Conservation (phyloP, 495 filamentous ascomycete genomes). For the Aspergillus cavernicola region DNA sequence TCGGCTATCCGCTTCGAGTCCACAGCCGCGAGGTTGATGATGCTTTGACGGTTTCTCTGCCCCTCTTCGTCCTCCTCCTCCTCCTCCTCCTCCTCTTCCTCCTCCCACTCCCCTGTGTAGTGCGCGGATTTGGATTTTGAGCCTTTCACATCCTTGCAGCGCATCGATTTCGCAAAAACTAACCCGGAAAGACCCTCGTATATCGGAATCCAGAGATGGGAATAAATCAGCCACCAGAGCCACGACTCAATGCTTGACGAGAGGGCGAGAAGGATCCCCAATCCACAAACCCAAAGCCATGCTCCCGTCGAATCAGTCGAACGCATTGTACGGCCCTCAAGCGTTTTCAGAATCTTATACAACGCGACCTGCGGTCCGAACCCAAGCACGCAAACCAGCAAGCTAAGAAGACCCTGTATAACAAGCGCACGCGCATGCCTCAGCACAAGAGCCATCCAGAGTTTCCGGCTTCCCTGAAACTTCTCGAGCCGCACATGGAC, state of each 20-base stretch:
- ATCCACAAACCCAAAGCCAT: slow-evolving; percentile 65
- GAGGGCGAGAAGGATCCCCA: slow-evolving; percentile 55
- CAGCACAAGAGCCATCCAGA: slow-evolving; percentile 59
- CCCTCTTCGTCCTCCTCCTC: slow-evolving; percentile 50
- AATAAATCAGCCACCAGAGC: slow-evolving; percentile 63
- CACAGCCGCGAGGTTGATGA: slow-evolving; percentile 75
- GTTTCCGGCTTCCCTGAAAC: slow-evolving; percentile 41
- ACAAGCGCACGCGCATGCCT: slow-evolving; percentile 52
- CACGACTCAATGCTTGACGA: slow-evolving; percentile 57
- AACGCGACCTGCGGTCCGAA: slow-evolving; percentile 71
- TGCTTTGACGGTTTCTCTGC: slow-evolving; percentile 68
- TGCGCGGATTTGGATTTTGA: slow-evolving; percentile 28
- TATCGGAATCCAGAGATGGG: slow-evolving; percentile 60
- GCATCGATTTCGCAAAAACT: slow-evolving; percentile 75
- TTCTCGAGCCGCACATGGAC: slow-evolving; percentile 48
- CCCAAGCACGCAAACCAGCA: slow-evolving; percentile 51
- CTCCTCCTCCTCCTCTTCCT: slow-evolving; percentile 30
- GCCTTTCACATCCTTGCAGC: slow-evolving; percentile 70
- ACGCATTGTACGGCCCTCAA: slow-evolving; percentile 54
- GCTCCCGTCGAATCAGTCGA: slow-evolving; percentile 35
- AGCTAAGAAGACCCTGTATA: slow-evolving; percentile 52
- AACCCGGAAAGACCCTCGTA: slow-evolving; percentile 66
- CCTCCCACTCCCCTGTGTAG: slow-evolving; percentile 3
- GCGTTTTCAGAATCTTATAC: slow-evolving; percentile 54
- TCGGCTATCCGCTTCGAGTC: slow-evolving; percentile 72